These are phyloP conservation scores for Ramalina intermedia DNA, from an alignment of 495 filamentous ascomycete genomes.

Conservation along the genomic window DNA sequence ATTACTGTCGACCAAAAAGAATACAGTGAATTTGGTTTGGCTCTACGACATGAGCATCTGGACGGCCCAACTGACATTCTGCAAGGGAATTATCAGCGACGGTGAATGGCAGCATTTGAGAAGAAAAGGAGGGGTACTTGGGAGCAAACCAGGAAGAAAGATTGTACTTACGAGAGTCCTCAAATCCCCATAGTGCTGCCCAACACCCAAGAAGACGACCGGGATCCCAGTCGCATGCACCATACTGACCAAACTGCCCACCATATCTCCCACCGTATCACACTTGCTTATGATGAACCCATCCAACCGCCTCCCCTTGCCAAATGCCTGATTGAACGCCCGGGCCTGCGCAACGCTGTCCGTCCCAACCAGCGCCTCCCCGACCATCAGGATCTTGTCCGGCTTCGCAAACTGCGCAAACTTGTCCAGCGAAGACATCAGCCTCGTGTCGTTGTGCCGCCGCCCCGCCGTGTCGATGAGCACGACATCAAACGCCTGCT, in stretches of 20 bases:
- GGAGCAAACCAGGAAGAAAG: background rate
- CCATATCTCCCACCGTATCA: conserved; percentile 98
- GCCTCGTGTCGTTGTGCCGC: conserved; percentile 83
- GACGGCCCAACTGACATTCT: conserved; percentile 7
- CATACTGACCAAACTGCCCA: conserved; percentile 90
- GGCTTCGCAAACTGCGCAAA: conserved; percentile 91
- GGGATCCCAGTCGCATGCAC: conserved; percentile 95
- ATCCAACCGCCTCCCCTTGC: conserved; percentile 61
- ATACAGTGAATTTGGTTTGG: no score
- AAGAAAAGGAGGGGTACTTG: background rate
- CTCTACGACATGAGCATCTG: conserved; percentile 6
- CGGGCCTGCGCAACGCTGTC: conserved; percentile 90
- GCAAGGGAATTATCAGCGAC: background rate
- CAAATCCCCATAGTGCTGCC: conserved; percentile 93
- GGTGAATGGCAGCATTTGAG: background rate
- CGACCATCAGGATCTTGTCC: conserved; percentile 98
- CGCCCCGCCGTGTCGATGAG: conserved; percentile 93
- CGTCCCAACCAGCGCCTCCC: conserved; percentile 87
- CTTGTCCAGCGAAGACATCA: conserved; percentile 93
- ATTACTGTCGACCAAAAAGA: no score
- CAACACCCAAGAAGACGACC: conserved; percentile 84
- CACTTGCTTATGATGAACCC: conserved; percentile 98
- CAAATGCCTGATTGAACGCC: conserved; percentile 91
- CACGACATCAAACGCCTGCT: conserved; percentile 76
- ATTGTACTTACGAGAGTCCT: conserved; percentile 60